Evolutionary conservation across 2,329 filamentous ascomycete species (phyloP).

Genomic region (Plectosphaerella plurivora): DNA sequence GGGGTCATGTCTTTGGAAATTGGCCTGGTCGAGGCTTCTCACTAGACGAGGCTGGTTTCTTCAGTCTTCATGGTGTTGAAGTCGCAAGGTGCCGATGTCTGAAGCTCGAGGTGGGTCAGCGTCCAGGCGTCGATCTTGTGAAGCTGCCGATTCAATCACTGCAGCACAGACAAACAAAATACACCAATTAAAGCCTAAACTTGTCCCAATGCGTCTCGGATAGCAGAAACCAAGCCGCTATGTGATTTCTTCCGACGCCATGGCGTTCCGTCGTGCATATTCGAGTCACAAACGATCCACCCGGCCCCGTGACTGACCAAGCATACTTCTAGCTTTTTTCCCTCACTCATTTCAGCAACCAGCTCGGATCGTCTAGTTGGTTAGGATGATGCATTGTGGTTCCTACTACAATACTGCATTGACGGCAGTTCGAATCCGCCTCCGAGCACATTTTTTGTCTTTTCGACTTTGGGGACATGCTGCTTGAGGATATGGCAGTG

Average conservation of each 20-base stretch:
- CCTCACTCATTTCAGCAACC: background rate
- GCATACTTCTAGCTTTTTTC: too few species aligned
- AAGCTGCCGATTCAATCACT: too few species aligned
- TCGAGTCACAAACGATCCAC: background rate
- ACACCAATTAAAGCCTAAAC: too few species aligned
- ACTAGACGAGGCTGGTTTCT: too few species aligned
- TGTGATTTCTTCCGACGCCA: background rate
- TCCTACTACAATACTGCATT: conserved; percentile 10
- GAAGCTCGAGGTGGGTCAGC: background rate
- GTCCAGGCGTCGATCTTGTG: too few species aligned
- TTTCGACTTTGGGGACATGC: background rate
- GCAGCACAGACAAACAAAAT: too few species aligned
- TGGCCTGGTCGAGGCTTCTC: too few species aligned
- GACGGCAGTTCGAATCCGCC: conserved; percentile 14
- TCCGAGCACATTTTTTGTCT: conserved; percentile 7
- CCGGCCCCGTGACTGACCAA: too few species aligned
- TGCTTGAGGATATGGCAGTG: too few species aligned
- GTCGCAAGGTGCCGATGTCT: background rate
- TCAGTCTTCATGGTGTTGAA: background rate
- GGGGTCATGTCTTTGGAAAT: background rate
- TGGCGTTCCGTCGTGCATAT: conserved; percentile 9
- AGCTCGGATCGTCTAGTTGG: conserved; percentile 13
- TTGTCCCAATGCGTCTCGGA: too few species aligned
- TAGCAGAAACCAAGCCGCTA: background rate
- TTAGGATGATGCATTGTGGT: conserved; percentile 14